Evolutionary conservation across 1,284 basidiomycete genomes (phyloP), one percentile per base, ranked within the genome.

Genomic region (Prillingera fragicola): DNA sequence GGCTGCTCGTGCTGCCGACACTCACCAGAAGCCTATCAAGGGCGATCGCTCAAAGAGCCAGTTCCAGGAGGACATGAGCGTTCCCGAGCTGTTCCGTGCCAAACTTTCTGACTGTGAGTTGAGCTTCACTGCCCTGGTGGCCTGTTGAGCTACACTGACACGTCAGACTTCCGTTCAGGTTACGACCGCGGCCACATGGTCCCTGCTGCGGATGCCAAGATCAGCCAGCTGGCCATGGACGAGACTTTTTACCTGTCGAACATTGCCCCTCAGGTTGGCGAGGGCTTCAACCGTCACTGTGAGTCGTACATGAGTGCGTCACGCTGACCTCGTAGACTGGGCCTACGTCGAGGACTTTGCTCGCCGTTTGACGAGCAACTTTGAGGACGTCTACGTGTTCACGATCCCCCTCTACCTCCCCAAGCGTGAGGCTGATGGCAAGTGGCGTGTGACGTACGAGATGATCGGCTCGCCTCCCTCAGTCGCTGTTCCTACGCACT

Each of bases 141-240:
- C 8, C 9, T 14, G 5, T 33, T 4, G 18, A 25, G 7, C 13
- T 24, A 2, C 15, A 27, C 41, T 49, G 43, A 53, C 37, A 3
- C 5, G 4, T 15, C 38, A 69, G 78, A 97, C 68, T 94, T 96
- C 71, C 77, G 79, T 48, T 91, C 87, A 58, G 94, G 94, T 12
- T 98, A 97, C 69, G 94, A 96, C 66, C 81, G 94, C 14, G 95
- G 94, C 33, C 94, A 98, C 70, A 97, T 98, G 87, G 88, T 90
- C 0, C 91, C 94, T 27, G 94, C 94, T n/a, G 94, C 94, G 25
- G 95, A 98, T 69, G 92, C 91, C 8, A 97, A 95, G 67, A 71
- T 74, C 23, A 70, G 63, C 3, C 74, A 96, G 77, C 77, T 80
- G 47, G 95, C 94, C 4, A 97, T 98, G 94, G 73, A 97, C 67